Base-by-base conservation (phyloP, 106 monocot genomes). In the Apostasia ramifera region DNA sequence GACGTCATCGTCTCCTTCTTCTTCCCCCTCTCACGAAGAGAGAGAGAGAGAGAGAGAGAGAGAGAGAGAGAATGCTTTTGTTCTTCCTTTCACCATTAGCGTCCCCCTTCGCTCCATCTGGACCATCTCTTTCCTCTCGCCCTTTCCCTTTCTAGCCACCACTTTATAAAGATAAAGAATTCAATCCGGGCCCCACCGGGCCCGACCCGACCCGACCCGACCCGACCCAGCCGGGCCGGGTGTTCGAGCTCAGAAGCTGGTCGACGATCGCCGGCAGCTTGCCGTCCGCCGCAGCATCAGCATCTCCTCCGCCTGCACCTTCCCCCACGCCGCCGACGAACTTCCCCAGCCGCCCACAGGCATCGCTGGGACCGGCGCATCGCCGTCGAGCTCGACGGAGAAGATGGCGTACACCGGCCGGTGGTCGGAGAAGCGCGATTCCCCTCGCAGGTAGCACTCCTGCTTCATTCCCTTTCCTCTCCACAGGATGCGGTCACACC, bases 401-500 rank as follows among this genome's bases (percentile, higher is more conserved):
- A 88, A 88, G 41, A 84, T 47, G 11, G 84, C 75, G 79, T 62
- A 76, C 7, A 88, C 88, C 0, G 88, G 88, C 12, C 88, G 62
- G 73, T 88, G 88, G 61, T 88, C 88, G 15, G 84, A 85, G 73
- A 85, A 81, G 7, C 73, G 77, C 0, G 81, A 74, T 67, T 85
- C 84, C 2, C 81, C 81, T n/a, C 84, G 67, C 11, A 78, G 70
- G 78, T 88, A 88, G 69, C 76, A 73, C 8, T 73, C 61, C 64
- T 88, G 88, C 59, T 79, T 81, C 73, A 88, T 75, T 6, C 88
- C 84, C 1, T 76, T 62, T 6, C 88, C 88, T 12, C 73, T 70
- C 83, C 83, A 88, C 13, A 88, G 70, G 10, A 88, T 88, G 50
- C 88, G 46, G 62, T 88, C 88, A 67, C 88, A 88, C 88, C 88